Base-by-base conservation (phyloP, 352 stramenopile genomes). In the Globisporangium emineosum region DNA sequence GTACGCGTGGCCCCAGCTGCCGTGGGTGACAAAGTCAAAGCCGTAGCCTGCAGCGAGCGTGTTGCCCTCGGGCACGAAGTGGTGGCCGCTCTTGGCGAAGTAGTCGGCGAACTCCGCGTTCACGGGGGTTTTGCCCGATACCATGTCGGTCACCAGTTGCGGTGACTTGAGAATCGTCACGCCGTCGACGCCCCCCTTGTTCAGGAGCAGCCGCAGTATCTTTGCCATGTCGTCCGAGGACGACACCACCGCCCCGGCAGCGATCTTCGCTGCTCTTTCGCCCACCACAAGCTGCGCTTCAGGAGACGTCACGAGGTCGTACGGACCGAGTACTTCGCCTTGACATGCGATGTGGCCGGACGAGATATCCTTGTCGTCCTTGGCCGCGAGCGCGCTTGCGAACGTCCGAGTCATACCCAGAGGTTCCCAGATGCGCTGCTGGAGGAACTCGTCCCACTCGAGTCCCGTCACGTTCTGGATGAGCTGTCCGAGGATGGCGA, bases 351-450 rank as follows among this genome's bases (percentile, higher is more conserved):
- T 80, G 57, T 91, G 80, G 15, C 81, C 83, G n/a, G 62, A 6
- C 3, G 27, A 56, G 15, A 17, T 56, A 13, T 56, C 50, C 2
- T 37, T 56, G 27, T 56, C 27, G 2, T 19, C 50, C 27, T 56
- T 56, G 27, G 25, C 27, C 25, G 25, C 23, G 3, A 12, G 9
- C 6, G 50, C 27, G n/a, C 50, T 40, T 29, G 9, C 60, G 33
- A 81, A 88, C 2, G 83, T 90, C 45, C 80, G 64, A 25, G 70
- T 76, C 81, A 91, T 90, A 1, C 74, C 74, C 10, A 91, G 67
- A 0, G 83, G 83, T 0, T 78, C 65, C 71, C 75, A 90, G 32
- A 91, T 70, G 17, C 71, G 70, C 10, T 77, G 59, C 23, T 75
- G 66, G 0, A 91, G 60, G 60, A 83, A 89, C 50, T 64, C 65